These are phyloP conservation scores for Ceriops decandra DNA, from an alignment of 345 rosid genomes.

Conservation along the genomic window DNA sequence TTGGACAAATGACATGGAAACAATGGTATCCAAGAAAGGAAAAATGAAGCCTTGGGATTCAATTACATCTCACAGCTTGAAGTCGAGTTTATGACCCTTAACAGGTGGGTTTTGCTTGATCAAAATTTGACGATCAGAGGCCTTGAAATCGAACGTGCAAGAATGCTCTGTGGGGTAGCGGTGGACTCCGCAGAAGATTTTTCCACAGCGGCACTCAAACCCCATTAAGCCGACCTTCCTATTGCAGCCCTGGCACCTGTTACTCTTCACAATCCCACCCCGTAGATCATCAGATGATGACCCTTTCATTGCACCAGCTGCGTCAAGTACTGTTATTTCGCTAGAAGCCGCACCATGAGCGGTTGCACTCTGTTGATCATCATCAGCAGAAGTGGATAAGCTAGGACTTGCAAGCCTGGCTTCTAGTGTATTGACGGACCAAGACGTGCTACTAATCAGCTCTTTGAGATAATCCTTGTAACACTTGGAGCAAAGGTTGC, in stretches of 20 bases:
- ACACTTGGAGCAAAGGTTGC: slow-evolving; percentile 34
- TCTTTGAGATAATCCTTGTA: slow-evolving; percentile 21
- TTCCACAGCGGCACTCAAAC: slow-evolving; percentile 30
- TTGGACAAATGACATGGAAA: too few species aligned
- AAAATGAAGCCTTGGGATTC: too few species aligned
- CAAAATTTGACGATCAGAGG: slow-evolving; percentile 17
- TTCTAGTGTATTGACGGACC: too few species aligned
- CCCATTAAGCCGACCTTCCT: slow-evolving; percentile 24
- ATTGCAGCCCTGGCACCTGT: slow-evolving; percentile 16
- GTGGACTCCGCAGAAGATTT: slow-evolving; percentile 28
- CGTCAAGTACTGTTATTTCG: too few species aligned
- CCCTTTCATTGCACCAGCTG: neutral
- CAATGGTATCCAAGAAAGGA: too few species aligned
- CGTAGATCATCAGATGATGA: too few species aligned
- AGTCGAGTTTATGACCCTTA: slow-evolving; percentile 22
- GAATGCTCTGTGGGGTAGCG: slow-evolving; percentile 35
- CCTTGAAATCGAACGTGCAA: slow-evolving; percentile 34
- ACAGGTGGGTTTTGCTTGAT: slow-evolving; percentile 19
- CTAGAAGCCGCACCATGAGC: neutral
- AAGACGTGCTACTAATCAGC: neutral
- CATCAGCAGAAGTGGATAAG: too few species aligned
- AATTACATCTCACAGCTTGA: neutral
- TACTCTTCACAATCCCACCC: neutral
- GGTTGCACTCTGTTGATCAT: neutral
- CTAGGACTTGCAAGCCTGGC: too few species aligned